These are phyloP conservation scores for Xylariaceae sp. DNA, from an alignment of 2,329 filamentous ascomycete species.

Conservation along the genomic window DNA sequence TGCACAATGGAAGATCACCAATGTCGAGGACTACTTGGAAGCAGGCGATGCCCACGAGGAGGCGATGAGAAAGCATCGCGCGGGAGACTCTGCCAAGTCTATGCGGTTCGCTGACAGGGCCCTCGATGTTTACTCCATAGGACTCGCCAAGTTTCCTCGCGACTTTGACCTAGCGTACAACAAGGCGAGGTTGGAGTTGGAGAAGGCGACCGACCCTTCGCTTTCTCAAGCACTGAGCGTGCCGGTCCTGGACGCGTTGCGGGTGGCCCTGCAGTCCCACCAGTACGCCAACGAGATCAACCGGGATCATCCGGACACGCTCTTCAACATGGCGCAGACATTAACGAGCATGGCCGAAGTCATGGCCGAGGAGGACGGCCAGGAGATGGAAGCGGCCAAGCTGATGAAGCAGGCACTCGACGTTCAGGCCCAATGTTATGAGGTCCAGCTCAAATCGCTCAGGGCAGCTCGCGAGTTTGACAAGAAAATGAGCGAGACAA, in stretches of 20 bases:
- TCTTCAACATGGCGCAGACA: slow-evolving; percentile 69
- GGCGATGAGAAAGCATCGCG: slow-evolving; percentile 68
- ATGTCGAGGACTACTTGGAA: slow-evolving; percentile 64
- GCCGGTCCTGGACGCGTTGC: slow-evolving; percentile 48
- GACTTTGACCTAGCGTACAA: slow-evolving; percentile 72
- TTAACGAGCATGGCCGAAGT: slow-evolving; percentile 61
- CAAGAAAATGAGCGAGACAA: slow-evolving; percentile 19
- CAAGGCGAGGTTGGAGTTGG: slow-evolving; percentile 66
- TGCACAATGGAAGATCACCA: slow-evolving; percentile 43
- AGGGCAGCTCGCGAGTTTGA: slow-evolving; percentile 25
- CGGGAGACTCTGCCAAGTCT: slow-evolving; percentile 61
- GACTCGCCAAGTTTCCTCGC: slow-evolving; percentile 52
- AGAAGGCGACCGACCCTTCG: slow-evolving; percentile 61
- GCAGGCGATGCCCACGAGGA: slow-evolving; percentile 65
- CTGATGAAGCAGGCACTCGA: slow-evolving; percentile 32
- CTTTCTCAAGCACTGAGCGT: slow-evolving; percentile 54
- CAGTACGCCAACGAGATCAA: slow-evolving; percentile 54
- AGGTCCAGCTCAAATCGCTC: slow-evolving; percentile 40
- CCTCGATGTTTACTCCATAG: slow-evolving; percentile 60
- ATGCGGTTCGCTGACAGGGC: slow-evolving; percentile 55
- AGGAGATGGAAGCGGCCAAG: slow-evolving; percentile 34
- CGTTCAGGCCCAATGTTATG: slow-evolving; percentile 38
- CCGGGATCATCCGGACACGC: slow-evolving; percentile 58
- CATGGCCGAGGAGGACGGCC: slow-evolving; percentile 44
- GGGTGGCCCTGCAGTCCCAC: slow-evolving; percentile 59